Evolutionary conservation across 2,329 filamentous ascomycete species (phyloP), one percentile per base, ranked within the genome.

Genomic region (Thermothelomyces thermophilus): DNA sequence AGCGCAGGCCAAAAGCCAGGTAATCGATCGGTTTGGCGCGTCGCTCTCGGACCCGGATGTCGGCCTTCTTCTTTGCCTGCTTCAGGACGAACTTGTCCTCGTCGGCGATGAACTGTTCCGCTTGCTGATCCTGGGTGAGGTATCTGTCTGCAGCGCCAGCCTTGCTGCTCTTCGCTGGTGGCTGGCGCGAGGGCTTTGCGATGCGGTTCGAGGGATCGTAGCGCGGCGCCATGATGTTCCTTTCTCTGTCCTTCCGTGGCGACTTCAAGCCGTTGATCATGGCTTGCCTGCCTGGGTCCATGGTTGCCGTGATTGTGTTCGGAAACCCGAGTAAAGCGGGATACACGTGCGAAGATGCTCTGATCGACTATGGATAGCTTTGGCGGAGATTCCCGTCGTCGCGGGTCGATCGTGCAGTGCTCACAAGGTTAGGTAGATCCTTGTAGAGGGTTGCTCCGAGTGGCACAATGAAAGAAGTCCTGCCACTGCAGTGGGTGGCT

Each of bases 41-140:
- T 10, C 87, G 86, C 67, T 94, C 90, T 60, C 90, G 87, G 40
- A 97, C 90, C 35, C 93, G 85, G 59, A 98, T 94, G 57, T 90
- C 87, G 36, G 93, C 91, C 73, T 96, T 97, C 74, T 94, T 97
- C 76, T 97, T 98, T 41, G 91, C 86, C 70, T 98, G 93, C 68
- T 90, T 90, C 63, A 98, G 73, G 50, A 97, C 93, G 63, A 98
- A 98, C 57, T 86, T 84, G 71, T 98, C 93, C 68, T 98, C 93
- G 61, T 95, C 87, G 46, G 91, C 87, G 17, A 97, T 87, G 76
- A 93, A 98, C 63, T 85, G 79, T 22, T 83, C 76, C 57, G 83
- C 86, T 63, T 89, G 84, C 63, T 90, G 84, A 61, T 90, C 86
- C 64, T 89, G 80, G 51, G 84, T 85, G 54, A 87, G 69, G 59